phyloP scores from a whole-genome alignment of 1,284 basidiomycete genomes.

The Somion occarium region DNA sequence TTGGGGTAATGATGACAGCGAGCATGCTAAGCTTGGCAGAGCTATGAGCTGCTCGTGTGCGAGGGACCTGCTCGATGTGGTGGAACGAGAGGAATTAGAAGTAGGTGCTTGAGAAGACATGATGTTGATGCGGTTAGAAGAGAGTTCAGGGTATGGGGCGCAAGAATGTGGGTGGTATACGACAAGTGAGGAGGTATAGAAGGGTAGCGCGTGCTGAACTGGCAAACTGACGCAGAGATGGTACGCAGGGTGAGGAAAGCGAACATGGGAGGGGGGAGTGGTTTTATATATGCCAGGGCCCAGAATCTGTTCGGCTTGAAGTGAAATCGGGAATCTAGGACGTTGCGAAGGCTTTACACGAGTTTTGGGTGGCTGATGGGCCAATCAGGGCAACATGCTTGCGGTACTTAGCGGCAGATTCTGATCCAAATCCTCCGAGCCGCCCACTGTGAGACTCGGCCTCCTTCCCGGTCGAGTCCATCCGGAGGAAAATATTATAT shows the following conservation, averaged over 20 bases:
- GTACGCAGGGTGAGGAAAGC: background rate
- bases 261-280: background rate
- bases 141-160: background rate
- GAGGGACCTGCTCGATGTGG: slow-evolving; percentile 20
- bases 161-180: background rate
- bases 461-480: background rate
- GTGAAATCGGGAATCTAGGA: slow-evolving; percentile 9
- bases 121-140: slow-evolving; percentile 13
- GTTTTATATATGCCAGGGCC: slow-evolving; percentile 10
- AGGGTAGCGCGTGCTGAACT: background rate
- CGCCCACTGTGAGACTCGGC: background rate
- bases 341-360: slow-evolving; percentile 3
- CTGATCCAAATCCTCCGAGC: slow-evolving; percentile 9
- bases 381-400: slow-evolving; percentile 6
- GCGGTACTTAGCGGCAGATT: background rate
- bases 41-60: slow-evolving; percentile 50
- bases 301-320: slow-evolving; percentile 3
- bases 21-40: slow-evolving; percentile 63
- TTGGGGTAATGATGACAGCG: slow-evolving; percentile 61
- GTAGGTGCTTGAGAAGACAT: slow-evolving; percentile 25
- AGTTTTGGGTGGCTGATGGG: slow-evolving; percentile 9
- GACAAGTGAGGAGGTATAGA: slow-evolving; percentile 3
- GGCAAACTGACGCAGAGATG: background rate
- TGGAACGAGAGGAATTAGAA: slow-evolving; percentile 23
- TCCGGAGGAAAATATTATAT: background rate